Conservation (phyloP, 441 rosid species). For the Croton laevigatus region DNA sequence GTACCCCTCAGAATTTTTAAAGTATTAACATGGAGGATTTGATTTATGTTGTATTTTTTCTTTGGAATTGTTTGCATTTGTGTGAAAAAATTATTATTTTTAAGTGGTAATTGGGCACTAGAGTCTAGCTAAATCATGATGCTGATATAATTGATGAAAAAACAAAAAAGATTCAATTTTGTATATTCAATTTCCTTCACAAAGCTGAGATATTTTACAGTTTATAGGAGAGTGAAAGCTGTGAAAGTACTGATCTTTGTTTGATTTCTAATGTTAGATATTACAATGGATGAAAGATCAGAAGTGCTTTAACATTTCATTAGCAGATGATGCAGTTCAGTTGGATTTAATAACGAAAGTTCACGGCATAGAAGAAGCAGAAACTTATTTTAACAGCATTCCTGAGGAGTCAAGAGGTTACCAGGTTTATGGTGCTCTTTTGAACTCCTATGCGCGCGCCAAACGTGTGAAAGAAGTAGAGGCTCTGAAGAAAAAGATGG, state of each 20-base stretch:
- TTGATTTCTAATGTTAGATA: conserved; percentile 28
- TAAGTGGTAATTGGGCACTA: not conserved
- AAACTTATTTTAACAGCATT: conserved; percentile 34
- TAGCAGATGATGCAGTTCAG: conserved; percentile 35
- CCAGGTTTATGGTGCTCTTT: conserved; percentile 40
- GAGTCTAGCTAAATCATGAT: too few species aligned
- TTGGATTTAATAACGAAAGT: conserved; percentile 49
- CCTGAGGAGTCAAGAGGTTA: conserved; percentile 24
- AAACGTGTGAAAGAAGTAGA: conserved; percentile 43
- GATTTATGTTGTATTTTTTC: too few species aligned
- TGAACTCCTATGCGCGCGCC: conserved; percentile 35
- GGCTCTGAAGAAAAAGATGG: conserved; percentile 33
- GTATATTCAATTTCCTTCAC: too few species aligned
- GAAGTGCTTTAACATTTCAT: conserved; percentile 17
- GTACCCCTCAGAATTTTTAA: too few species aligned
- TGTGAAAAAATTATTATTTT: not conserved
- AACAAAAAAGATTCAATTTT: not conserved
- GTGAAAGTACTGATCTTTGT: not conserved
- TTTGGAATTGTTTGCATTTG: not conserved
- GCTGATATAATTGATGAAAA: too few species aligned
- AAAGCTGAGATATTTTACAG: not conserved
- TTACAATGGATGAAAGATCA: conserved; percentile 37
- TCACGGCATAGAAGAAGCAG: conserved; percentile 36
- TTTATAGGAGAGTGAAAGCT: not conserved
- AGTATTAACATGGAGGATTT: too few species aligned